Evolutionary conservation across 2,329 filamentous ascomycete species (phyloP).

Genomic region (Penicillium freii): DNA sequence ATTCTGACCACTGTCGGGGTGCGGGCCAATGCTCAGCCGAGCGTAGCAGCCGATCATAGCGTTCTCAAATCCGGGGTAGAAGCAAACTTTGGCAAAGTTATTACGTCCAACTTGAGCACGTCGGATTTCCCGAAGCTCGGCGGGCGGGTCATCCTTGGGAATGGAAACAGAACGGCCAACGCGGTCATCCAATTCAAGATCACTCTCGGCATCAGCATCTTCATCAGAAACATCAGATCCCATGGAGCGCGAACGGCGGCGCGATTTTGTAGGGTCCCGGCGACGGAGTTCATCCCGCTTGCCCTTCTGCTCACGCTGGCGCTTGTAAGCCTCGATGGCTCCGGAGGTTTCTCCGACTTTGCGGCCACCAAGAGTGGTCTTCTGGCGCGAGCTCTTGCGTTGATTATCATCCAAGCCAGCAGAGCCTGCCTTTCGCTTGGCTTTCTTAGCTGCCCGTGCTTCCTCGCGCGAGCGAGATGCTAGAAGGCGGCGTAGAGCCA

Average conservation of each 20-base stretch:
- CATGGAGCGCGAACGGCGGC: constrained; percentile 61
- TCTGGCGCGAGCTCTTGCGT: constrained; percentile 70
- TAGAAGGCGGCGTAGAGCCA: constrained; percentile 75
- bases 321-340: constrained; percentile 70
- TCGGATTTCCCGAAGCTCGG: constrained; percentile 78
- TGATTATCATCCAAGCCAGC: constrained; percentile 76
- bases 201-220: constrained; percentile 69
- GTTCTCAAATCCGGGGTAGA: constrained; percentile 84
- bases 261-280: constrained; percentile 43
- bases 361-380: constrained; percentile 64
- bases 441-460: constrained; percentile 51
- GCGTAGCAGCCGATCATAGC: constrained; percentile 80
- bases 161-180: constrained; percentile 50
- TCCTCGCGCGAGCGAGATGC: constrained; percentile 63
- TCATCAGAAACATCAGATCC: constrained; percentile 61
- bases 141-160: constrained; percentile 65
- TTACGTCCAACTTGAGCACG: constrained; percentile 78
- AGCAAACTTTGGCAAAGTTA: constrained; percentile 87
- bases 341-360: constrained; percentile 67
- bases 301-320: constrained; percentile 59
- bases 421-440: constrained; percentile 72
- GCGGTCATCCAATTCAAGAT: constrained; percentile 71
- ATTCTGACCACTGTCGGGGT: constrained; percentile 68
- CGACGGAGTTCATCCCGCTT: constrained; percentile 49
- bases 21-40: constrained; percentile 77